Evolutionary conservation across 441 rosid genomes (phyloP).

Genomic region (Euphorbia celastroides): DNA sequence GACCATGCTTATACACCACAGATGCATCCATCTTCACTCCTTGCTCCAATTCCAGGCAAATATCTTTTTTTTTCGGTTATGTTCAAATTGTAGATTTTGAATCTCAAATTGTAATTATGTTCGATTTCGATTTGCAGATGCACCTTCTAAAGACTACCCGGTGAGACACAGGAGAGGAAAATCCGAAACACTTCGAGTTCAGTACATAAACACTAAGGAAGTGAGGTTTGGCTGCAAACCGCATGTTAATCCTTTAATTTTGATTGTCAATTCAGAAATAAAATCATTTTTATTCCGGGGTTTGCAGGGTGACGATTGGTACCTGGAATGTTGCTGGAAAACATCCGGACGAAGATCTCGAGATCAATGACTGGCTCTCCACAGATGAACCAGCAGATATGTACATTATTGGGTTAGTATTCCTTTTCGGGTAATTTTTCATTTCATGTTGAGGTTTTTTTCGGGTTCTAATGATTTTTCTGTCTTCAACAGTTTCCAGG

Average conservation of each 20-base stretch:
- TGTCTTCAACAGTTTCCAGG: constrained; percentile 62
- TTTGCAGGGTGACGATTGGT: constrained; percentile 64
- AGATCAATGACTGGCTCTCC: constrained; percentile 86
- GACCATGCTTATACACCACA: constrained; percentile 26
- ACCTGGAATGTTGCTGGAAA: constrained; percentile 99
- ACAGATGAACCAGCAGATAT: constrained; percentile 81
- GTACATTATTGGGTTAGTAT: constrained; percentile 73
- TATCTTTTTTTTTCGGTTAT: not conserved
- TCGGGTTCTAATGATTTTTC: not conserved
- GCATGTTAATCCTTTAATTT: not conserved
- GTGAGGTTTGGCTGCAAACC: constrained; percentile 58
- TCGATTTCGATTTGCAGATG: constrained; percentile 28
- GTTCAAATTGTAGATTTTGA: too few species aligned
- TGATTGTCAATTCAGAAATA: constrained; percentile 8
- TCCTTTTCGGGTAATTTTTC: not conserved
- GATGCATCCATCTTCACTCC: constrained; percentile 31
- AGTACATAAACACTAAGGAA: constrained; percentile 86
- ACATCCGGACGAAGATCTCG: constrained; percentile 62
- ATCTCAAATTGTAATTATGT: not conserved
- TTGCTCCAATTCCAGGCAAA: constrained; percentile 52
- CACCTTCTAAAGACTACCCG: constrained; percentile 39
- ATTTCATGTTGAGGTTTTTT: not conserved
- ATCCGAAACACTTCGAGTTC: constrained; percentile 86
- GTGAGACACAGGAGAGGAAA: constrained; percentile 80
- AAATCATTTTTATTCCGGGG: constrained; percentile 1